Conservation (phyloP, 805 yeast genomes). For the Cyberlindnera maritima region DNA sequence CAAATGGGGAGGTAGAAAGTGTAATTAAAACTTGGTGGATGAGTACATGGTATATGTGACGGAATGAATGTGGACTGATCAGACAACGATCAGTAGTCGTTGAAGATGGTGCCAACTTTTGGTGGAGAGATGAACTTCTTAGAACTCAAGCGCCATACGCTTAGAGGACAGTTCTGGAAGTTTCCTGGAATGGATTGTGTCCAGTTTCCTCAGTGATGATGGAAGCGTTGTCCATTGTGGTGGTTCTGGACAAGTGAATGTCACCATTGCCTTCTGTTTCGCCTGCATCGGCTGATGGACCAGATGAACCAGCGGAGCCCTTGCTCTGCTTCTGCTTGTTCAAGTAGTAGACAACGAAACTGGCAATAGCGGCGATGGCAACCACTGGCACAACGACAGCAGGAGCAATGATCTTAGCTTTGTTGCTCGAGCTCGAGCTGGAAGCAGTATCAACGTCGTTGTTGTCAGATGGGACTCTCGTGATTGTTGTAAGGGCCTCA, state of each 20-base stretch:
- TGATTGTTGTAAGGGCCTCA: slow-evolving; percentile 32
- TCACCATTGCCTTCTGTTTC: slow-evolving; percentile 14
- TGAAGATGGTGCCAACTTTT: no score
- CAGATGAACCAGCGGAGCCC: not conserved
- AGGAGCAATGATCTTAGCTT: slow-evolving; percentile 37
- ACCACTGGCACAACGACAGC: slow-evolving; percentile 44
- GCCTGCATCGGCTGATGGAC: slow-evolving; percentile 4
- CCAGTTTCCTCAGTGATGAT: slow-evolving; percentile 26
- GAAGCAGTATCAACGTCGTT: slow-evolving; percentile 23
- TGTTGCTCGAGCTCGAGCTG: slow-evolving; percentile 18
- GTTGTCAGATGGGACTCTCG: slow-evolving; percentile 41
- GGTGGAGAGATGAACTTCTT: no score
- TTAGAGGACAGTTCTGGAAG: slow-evolving; percentile 28
- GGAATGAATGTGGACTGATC: not conserved
- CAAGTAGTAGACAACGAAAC: slow-evolving; percentile 32
- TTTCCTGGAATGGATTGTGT: slow-evolving; percentile 29
- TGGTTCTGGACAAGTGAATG: slow-evolving; percentile 26
- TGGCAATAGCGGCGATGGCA: slow-evolving; percentile 29
- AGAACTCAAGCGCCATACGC: not conserved
- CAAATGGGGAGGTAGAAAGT: not conserved
- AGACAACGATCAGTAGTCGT: not conserved
- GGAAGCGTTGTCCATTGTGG: slow-evolving; percentile 21
- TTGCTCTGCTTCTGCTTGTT: slow-evolving; percentile 21
- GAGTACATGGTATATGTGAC: not conserved
- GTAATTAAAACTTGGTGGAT: not conserved